Evolutionary conservation across 768 basidiomycete species (phyloP), one percentile per base, ranked within the genome.

Genomic region (Galerina marginata): DNA sequence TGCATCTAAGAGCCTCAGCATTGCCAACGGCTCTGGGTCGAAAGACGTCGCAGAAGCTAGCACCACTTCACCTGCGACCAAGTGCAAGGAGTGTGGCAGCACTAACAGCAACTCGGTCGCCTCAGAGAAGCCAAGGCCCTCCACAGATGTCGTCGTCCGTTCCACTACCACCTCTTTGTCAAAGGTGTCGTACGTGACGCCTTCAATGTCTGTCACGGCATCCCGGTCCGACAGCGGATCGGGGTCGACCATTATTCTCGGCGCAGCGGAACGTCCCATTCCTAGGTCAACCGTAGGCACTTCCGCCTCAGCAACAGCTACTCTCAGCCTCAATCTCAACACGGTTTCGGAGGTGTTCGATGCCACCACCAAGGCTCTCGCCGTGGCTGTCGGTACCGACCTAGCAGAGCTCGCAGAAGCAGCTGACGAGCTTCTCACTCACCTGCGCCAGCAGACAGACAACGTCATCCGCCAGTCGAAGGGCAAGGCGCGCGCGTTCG

Each of bases 351-450:
- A 78, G 42, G 70, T 80, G 12, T 67, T 86, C 44, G 86, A 84
- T 40, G 75, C 77, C 40, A 82, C 77, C 45, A 75, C 80, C 54
- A 80, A 80, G 47, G 77, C 77, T 11, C 69, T 81, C 23, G 67
- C 79, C 2, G 74, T 80, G 6, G 73, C 73, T n/a, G 71, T 87
- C 20, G 77, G 78, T 9, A 78, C 74, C 53, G 88, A 89, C 58
- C 70, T 87, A 52, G 76, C 80, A 20, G 87, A 88, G 62, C 75
- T 89, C 16, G 69, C 84, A 37, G 82, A 83, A 25, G 86, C 85
- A 3, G 76, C 90, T 33, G 88, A 90, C 63, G 84, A 80, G 0
- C 78, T 90, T 38, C 73, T 82, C 60, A 74, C 72, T 36, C 81
- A 80, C 44, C 81, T 89, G 54, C 79, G 78, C 10, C 76, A 74